Evolutionary conservation across 179 eudicot genomes (phyloP).

Genomic region (Sideroxylon spinosum): DNA sequence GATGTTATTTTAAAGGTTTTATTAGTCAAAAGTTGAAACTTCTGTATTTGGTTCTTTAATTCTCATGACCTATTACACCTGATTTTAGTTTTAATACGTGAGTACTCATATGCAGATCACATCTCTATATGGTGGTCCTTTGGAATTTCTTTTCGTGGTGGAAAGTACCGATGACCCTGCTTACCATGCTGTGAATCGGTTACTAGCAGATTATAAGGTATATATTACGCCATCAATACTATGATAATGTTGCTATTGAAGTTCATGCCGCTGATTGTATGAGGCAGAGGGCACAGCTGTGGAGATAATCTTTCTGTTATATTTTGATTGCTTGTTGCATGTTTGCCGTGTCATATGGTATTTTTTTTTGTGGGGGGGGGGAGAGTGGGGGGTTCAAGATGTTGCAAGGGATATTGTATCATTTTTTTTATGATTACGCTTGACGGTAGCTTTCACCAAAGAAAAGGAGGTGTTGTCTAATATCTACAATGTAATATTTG

Average conservation of each 20-base stretch:
- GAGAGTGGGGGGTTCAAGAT: not conserved
- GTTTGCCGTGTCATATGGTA: not conserved
- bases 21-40: not conserved
- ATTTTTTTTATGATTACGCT: not conserved
- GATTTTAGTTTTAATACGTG: constrained; percentile 6
- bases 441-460: not conserved
- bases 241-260: not conserved
- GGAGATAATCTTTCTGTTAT: not conserved
- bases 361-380: no score
- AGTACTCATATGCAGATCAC: constrained; percentile 59
- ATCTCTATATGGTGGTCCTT: constrained; percentile 77
- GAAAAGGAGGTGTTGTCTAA: not conserved
- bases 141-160: constrained; percentile 82
- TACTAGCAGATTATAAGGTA: constrained; percentile 70
- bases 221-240: not conserved
- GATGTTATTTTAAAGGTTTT: not conserved
- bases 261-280: not conserved
- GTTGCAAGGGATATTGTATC: not conserved
- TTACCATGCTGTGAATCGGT: constrained; percentile 62
- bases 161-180: constrained; percentile 91
- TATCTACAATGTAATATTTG: not conserved
- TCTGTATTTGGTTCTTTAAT: not conserved
- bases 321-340: not conserved
- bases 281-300: not conserved
- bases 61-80: not conserved